Base-by-base conservation (phyloP, 2,329 filamentous ascomycete genomes). In the Fusarium hostae region DNA sequence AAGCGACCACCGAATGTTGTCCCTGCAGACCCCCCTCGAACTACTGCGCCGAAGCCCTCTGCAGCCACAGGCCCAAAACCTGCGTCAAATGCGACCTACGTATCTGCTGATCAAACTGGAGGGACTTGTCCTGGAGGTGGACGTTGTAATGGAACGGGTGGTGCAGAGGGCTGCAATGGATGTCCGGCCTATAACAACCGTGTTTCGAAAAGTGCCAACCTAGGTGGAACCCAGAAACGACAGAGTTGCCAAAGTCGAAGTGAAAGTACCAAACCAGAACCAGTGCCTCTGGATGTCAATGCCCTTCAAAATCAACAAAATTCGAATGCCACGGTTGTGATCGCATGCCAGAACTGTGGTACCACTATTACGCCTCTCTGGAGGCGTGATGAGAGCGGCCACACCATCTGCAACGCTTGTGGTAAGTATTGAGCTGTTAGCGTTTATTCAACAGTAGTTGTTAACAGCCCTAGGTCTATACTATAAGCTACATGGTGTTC, bases 371-470 rank as follows among this genome's bases (percentile, higher is more conserved):
- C 96, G 44, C 96, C 96, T 18, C 86, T 99, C 18, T 99, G 96
- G 96, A 89, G 96, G 78, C 89, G 96, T 76, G 96, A 98, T 79
- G 95, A 97, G 81, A 91, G 91, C 75, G 96, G 96, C 3, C 95
- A 98, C 82, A 97, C 95, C 9, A 99, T 99, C 71, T 99, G 96
- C 84, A 99, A 99, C 82, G 96, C 96, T 56, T 99, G 96, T 84
- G 96, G 94, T 97, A 87, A 79, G 91, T 88, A 52, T 18, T 47
- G 39, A 30, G 18, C 32, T 20, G 43, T 39, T 22, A 39, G 18
- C n/a, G 26, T 16, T 22, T 44, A 26, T 18, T 11, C 32, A 28
- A 32, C 18, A 24, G 26, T 66, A 48, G 54, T 71, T 48, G 57
- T 67, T 72, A 59, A 74, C 52, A 34, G 34, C 13, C 30, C 7